These are phyloP conservation scores for Panellus pusillus DNA, from an alignment of 768 basidiomycete species.

Conservation along the genomic window DNA sequence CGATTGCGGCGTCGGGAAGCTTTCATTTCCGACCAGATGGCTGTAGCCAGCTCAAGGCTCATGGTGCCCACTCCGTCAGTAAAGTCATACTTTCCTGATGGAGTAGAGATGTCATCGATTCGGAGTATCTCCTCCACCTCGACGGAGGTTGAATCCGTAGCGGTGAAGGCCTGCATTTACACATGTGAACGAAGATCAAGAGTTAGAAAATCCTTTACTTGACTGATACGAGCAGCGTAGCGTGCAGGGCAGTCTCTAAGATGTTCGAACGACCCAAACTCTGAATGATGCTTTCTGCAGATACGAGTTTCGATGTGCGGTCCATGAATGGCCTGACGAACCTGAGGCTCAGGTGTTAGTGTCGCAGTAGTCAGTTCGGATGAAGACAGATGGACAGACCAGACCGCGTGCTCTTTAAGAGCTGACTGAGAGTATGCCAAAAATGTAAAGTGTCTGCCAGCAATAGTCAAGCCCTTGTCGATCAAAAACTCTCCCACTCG, in stretches of 20 bases:
- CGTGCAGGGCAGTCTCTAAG: conserved; percentile 66
- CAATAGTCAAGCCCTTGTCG: conserved; percentile 50
- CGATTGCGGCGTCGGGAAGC: conserved; percentile 36
- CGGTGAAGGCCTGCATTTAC: conserved; percentile 53
- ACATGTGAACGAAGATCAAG: too few relatives aligned
- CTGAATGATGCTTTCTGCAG: conserved; percentile 51
- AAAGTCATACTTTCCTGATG: conserved; percentile 44
- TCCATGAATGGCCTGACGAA: conserved; percentile 60
- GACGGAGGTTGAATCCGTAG: conserved; percentile 61
- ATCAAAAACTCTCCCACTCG: conserved; percentile 49
- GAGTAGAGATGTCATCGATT: conserved; percentile 35
- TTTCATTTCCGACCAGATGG: conserved; percentile 45
- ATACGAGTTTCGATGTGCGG: conserved; percentile 27
- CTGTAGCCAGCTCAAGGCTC: conserved; percentile 51
- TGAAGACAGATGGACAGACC: conserved; percentile 31
- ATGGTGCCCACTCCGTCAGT: conserved; percentile 75
- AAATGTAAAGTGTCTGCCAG: conserved; percentile 56
- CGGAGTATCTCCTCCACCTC: conserved; percentile 48
- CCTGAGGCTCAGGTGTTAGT: conserved; percentile 34
- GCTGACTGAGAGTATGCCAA: conserved; percentile 76
- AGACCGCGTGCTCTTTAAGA: conserved; percentile 64
- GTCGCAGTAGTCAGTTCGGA: background rate
- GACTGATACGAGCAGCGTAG: conserved; percentile 70
- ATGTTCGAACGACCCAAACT: conserved; percentile 50
- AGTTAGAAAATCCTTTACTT: conserved; percentile 21